Conservation (phyloP, 495 filamentous ascomycete genomes). For the Sporormia fimetaria region DNA sequence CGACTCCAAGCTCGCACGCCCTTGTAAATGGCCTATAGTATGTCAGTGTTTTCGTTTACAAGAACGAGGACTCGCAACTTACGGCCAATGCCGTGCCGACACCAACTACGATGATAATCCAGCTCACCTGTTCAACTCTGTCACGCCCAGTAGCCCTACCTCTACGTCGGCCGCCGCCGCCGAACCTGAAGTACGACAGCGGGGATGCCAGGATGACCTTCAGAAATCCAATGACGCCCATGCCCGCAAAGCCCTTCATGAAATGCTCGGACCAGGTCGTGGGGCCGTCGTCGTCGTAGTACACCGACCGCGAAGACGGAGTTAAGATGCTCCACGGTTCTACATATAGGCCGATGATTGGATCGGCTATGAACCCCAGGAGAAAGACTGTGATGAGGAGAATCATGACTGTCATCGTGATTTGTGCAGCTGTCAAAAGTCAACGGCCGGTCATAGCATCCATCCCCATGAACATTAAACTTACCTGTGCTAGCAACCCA, state of each 20-base stretch:
- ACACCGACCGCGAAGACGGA: constrained; percentile 23
- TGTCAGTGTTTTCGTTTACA: constrained; percentile 21
- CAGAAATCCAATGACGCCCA: constrained; percentile 75
- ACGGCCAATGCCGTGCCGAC: constrained; percentile 73
- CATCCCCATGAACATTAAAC: background rate
- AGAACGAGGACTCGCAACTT: constrained; percentile 32
- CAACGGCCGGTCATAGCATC: constrained; percentile 1
- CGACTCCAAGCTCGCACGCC: constrained; percentile 59
- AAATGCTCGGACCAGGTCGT: constrained; percentile 69
- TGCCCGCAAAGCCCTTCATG: constrained; percentile 69
- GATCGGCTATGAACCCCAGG: constrained; percentile 84
- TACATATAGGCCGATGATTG: constrained; percentile 77
- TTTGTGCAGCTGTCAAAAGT: constrained; percentile 37
- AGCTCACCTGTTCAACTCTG: constrained; percentile 60
- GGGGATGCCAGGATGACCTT: constrained; percentile 66
- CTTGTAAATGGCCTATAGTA: constrained; percentile 62
- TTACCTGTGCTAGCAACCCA: constrained; percentile 55
- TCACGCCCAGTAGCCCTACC: constrained; percentile 56
- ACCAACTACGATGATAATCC: constrained; percentile 67
- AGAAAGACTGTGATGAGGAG: constrained; percentile 60
- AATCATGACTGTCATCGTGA: constrained; percentile 56
- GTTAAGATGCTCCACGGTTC: constrained; percentile 52
- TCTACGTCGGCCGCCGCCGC: constrained; percentile 39
- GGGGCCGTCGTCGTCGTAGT: constrained; percentile 36
- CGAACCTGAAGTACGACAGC: constrained; percentile 40